Conservation (phyloP, 805 yeast species). For the Ogataea minuta region DNA sequence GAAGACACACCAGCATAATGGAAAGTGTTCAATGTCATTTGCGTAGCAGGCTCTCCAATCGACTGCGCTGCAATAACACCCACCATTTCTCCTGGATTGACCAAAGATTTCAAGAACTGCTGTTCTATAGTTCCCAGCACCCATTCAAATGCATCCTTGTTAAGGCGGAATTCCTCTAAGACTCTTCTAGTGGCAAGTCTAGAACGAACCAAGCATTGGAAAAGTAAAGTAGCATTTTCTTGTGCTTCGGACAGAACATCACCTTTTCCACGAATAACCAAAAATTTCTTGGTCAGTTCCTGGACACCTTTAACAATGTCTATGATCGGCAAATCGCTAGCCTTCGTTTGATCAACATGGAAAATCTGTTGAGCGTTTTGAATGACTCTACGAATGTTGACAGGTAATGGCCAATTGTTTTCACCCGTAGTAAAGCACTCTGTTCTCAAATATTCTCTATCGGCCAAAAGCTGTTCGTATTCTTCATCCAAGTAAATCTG, state of each 20-base stretch:
- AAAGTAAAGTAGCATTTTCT: slow-evolving; percentile 82
- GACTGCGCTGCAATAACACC: slow-evolving; percentile 98
- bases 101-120: slow-evolving; percentile 87
- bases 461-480: slow-evolving; percentile 70
- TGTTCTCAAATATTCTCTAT: slow-evolving; percentile 76
- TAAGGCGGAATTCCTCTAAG: slow-evolving; percentile 84
- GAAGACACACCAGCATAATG: slow-evolving; percentile 98
- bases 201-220: slow-evolving; percentile 90
- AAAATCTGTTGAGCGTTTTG: slow-evolving; percentile 98
- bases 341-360: slow-evolving; percentile 86
- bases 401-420: slow-evolving; percentile 96
- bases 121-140: slow-evolving; percentile 91
- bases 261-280: slow-evolving; percentile 81
- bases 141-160: slow-evolving; percentile 90
- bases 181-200: slow-evolving; percentile 89
- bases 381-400: slow-evolving; percentile 90
- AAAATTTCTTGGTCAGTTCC: slow-evolving; percentile 61
- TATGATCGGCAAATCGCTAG: slow-evolving; percentile 82
- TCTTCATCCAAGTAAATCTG: slow-evolving; percentile 83
- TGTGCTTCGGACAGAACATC: slow-evolving; percentile 79
- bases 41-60: slow-evolving; percentile 98
- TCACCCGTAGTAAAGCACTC: slow-evolving; percentile 91
- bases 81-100: slow-evolving; percentile 98
- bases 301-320: slow-evolving; percentile 76
- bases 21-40: slow-evolving; percentile 96